Conservation (phyloP, 805 yeast species). For the Yarrowia alimentaria region DNA sequence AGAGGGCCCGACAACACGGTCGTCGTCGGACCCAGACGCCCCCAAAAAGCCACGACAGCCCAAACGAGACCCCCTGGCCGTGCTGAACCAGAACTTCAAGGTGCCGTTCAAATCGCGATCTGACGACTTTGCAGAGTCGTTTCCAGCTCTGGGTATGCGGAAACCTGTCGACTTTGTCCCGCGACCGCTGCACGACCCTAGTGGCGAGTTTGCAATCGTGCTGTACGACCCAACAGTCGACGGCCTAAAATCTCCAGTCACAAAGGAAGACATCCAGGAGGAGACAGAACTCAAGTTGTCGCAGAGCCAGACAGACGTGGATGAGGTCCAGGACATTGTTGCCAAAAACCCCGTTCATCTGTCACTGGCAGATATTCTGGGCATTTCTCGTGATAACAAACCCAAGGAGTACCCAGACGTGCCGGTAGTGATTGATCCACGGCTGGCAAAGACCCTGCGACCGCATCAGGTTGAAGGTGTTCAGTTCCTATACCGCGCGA, state of each 20-base stretch:
- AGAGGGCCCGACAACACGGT: no score
- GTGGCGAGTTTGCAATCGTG: constrained; percentile 89
- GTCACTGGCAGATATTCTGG: constrained; percentile 75
- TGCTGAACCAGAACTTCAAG: constrained; percentile 13
- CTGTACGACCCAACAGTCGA: constrained; percentile 94
- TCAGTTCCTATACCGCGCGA: constrained; percentile 82
- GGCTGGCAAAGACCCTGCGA: constrained; percentile 73
- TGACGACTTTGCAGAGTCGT: constrained; percentile 11
- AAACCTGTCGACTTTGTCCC: constrained; percentile 69
- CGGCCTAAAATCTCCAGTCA: constrained; percentile 31
- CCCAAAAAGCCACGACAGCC: background rate
- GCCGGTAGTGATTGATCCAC: constrained; percentile 94
- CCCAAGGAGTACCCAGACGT: constrained; percentile 68
- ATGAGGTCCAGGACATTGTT: constrained; percentile 35
- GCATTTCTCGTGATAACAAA: constrained; percentile 51
- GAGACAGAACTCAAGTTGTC: constrained; percentile 33
- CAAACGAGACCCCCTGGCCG: constrained; percentile 17
- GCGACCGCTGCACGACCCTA: constrained; percentile 91
- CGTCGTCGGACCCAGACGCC: background rate
- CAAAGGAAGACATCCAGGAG: constrained; percentile 34
- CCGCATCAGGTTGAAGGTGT: constrained; percentile 98
- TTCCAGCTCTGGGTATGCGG: constrained; percentile 79
- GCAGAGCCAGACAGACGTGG: constrained; percentile 38
- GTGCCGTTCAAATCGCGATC: constrained; percentile 13
- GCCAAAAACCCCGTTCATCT: constrained; percentile 32